These are phyloP conservation scores for Parmelia sp. DNA, from an alignment of 495 filamentous ascomycete species.

Conservation along the genomic window DNA sequence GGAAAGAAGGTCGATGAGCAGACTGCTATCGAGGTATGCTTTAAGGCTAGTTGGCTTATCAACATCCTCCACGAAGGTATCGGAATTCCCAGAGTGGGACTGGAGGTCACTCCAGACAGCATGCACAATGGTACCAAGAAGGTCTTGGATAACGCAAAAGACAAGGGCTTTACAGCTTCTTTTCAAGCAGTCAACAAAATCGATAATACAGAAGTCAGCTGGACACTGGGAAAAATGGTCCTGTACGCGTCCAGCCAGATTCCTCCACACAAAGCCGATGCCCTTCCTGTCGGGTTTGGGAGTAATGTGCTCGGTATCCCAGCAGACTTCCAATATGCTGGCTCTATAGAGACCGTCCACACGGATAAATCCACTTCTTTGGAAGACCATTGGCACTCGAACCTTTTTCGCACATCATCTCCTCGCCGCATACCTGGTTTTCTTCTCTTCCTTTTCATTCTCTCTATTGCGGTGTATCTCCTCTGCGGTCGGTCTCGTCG, in stretches of 20 bases:
- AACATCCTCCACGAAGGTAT: constrained; percentile 95
- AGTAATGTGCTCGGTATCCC: constrained; percentile 66
- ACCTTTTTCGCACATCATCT: constrained; percentile 53
- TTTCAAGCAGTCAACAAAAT: constrained; percentile 96
- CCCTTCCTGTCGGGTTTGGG: constrained; percentile 83
- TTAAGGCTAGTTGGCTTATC: constrained; percentile 97
- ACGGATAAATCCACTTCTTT: constrained; percentile 42
- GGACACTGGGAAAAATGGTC: constrained; percentile 97
- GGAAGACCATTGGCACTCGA: constrained; percentile 63
- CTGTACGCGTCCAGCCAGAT: constrained; percentile 90
- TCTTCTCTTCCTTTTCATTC: constrained; percentile 64
- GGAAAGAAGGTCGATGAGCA: constrained; percentile 70
- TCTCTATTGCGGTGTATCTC: constrained; percentile 60
- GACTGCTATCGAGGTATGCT: constrained; percentile 80
- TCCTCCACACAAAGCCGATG: constrained; percentile 51
- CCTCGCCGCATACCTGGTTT: constrained; percentile 67
- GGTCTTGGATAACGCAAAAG: constrained; percentile 59
- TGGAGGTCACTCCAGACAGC: constrained; percentile 51
- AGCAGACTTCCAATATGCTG: constrained; percentile 77
- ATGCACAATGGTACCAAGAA: constrained; percentile 69
- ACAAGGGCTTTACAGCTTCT: constrained; percentile 75
- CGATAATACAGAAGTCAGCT: constrained; percentile 87
- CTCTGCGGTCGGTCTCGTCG: constrained; percentile 67
- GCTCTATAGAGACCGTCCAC: constrained; percentile 32
- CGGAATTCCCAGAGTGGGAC: constrained; percentile 80